Conservation (phyloP, 768 basidiomycete genomes). For the Neoboletus magnificus region DNA sequence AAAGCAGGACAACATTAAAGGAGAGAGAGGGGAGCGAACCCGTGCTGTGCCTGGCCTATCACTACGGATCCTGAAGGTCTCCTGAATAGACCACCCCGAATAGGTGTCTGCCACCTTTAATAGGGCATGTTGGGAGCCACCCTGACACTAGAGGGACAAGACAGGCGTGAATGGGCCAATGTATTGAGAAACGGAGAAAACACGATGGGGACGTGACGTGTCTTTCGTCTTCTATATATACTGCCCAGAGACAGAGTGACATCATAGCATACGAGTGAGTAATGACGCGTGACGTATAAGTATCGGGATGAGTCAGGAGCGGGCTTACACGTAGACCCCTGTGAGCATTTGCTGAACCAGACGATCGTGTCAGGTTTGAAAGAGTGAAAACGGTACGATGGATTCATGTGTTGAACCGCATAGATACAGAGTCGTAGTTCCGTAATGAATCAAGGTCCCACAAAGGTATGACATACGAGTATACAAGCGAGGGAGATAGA, state of each 20-base stretch:
- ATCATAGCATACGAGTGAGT: too few relatives aligned
- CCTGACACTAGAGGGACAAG: too few relatives aligned
- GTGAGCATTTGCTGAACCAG: neutral
- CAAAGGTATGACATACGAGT: neutral
- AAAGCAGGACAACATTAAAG: neutral
- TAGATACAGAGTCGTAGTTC: constrained; percentile 14
- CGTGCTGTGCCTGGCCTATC: neutral
- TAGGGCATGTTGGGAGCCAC: too few relatives aligned
- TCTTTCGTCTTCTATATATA: too few relatives aligned
- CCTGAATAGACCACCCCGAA: neutral
- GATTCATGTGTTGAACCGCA: constrained; percentile 4
- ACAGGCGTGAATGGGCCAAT: too few relatives aligned
- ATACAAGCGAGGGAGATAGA: neutral
- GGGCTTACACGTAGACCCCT: too few relatives aligned
- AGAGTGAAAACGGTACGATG: neutral
- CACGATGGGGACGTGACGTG: too few relatives aligned
- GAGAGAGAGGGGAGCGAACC: neutral
- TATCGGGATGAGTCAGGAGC: too few relatives aligned
- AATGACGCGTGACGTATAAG: too few relatives aligned
- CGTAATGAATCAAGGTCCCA: neutral
- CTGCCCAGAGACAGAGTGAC: too few relatives aligned
- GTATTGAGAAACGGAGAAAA: too few relatives aligned
- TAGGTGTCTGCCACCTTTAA: neutral
- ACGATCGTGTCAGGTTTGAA: neutral
- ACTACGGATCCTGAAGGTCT: neutral